These are phyloP conservation scores for Saksenaea vasiformis DNA, from an alignment of 371 early-diverging fungal genomes.

Conservation along the genomic window DNA sequence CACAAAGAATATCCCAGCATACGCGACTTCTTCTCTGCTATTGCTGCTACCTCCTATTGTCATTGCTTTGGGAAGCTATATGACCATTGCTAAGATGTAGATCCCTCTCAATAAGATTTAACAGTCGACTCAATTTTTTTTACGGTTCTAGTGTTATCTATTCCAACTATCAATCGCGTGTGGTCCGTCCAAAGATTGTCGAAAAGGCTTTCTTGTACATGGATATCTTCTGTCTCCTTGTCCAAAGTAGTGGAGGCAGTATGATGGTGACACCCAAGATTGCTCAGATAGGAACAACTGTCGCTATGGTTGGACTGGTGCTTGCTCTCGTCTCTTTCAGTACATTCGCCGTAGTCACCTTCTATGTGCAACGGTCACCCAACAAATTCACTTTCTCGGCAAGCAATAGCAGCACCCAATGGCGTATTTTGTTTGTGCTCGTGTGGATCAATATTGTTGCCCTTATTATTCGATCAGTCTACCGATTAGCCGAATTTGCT, in stretches of 20 bases:
- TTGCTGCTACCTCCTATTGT: constrained; percentile 6
- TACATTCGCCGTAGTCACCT: neutral
- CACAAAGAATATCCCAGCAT: neutral
- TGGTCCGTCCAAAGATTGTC: neutral
- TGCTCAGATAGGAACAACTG: neutral
- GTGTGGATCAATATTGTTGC: constrained; percentile 5
- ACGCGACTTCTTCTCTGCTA: neutral
- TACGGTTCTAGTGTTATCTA: neutral
- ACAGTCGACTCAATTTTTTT: neutral
- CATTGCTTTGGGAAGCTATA: constrained; percentile 5
- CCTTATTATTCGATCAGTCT: constrained; percentile 9
- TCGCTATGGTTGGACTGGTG: neutral
- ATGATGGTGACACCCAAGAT: neutral
- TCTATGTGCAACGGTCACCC: neutral
- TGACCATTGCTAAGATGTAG: constrained; percentile 9
- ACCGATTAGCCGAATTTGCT: constrained; percentile 11
- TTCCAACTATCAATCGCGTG: neutral
- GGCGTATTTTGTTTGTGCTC: neutral
- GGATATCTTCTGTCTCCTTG: neutral
- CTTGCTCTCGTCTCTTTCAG: constrained; percentile 1
- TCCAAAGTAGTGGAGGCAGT: constrained; percentile 4
- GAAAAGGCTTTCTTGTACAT: constrained; percentile 5
- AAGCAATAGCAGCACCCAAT: neutral
- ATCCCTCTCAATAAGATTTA: too few species aligned
- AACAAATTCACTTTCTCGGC: neutral